A percentile compares a stretch with the other conserved stretches of the same genome.
These are phyloP conservation scores for Paraphaeosphaeria minitans DNA, from an alignment of 2,329 filamentous ascomycete species.

Conservation along the genomic window DNA sequence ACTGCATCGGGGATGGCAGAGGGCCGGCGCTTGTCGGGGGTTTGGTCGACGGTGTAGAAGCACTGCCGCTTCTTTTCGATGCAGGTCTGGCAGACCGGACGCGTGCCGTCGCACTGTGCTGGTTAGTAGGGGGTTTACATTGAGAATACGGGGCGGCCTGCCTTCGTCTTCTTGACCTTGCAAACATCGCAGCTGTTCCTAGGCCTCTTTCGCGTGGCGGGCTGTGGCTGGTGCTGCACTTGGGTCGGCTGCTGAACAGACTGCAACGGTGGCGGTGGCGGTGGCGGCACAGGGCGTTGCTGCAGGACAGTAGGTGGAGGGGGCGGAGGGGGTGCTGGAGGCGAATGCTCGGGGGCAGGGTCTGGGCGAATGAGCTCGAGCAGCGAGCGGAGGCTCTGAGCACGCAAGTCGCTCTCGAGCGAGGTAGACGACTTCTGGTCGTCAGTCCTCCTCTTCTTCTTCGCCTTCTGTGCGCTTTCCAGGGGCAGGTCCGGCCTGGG, in stretches of 20 bases:
- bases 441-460: conserved; percentile 31
- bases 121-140: conserved; percentile 15
- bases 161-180: conserved; percentile 46
- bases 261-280: conserved; percentile 14
- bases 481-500: conserved; percentile 25
- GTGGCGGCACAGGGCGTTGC: conserved; percentile 8
- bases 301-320: conserved; percentile 16
- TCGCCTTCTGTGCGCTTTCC: conserved; percentile 28
- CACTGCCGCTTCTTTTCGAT: conserved; percentile 42
- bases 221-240: conserved; percentile 8
- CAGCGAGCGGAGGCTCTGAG: conserved; percentile 44
- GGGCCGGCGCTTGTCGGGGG: conserved; percentile 25
- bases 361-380: conserved; percentile 43
- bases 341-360: conserved; percentile 15
- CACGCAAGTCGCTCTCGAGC: conserved; percentile 44
- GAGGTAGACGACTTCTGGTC: conserved; percentile 39
- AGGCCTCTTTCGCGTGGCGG: conserved; percentile 25
- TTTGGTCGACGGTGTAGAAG: conserved; percentile 33
- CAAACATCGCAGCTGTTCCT: conserved; percentile 44
- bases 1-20: conserved; percentile 10
- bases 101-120: conserved; percentile 40
- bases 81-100: conserved; percentile 44
- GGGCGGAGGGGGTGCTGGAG: conserved; percentile 22
- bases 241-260: conserved; percentile 15
- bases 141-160: conserved; percentile 14